Base-by-base conservation (phyloP, 192 early-diverging fungal genomes). In the Obelidium mucronatum region DNA sequence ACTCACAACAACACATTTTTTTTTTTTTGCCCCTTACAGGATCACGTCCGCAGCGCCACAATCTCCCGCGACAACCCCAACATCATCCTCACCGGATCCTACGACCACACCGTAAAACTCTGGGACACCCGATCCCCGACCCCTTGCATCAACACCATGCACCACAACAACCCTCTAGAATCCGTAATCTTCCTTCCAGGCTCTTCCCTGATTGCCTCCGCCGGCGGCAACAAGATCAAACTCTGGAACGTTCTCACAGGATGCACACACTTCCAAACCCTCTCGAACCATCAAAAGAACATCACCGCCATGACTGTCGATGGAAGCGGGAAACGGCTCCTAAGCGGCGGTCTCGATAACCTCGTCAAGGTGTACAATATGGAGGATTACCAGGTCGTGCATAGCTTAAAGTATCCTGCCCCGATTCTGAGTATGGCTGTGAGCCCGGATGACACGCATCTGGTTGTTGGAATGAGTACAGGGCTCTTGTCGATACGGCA, bases 271-370 rank as follows among this genome's bases (percentile, higher is more conserved):
- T 75, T 97, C 71, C 87, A 91, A 40, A 87, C 87, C 30, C 76
- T 99, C 26, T 90, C 90, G 34, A 98, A 97, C 82, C 95, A 97
- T 79, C 94, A 97, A 85, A 99, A 99, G 87, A 96, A 94, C 4
- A 92, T 98, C 74, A 99, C 97, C 5, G 89, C 91, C 34, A 79
- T 98, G 85, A 88, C 89, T 66, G 88, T 99, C 70, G 93, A 99
- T 85, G 90, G 87, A 54, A 83, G 83, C 13, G 87, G 86, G 60
- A 85, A 91, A 3, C 86, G 94, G 24, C 83, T 99, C 56, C 81
- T 99, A 31, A 92, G 94, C 1, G 97, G 95, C 1, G 94, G 94
- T 22, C 85, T 98, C 62, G 97, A 99, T 84, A 96, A 95, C 67
- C 95, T 97, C 63, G 93, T 99, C 80, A 98, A 99, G 88, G 81